These are phyloP conservation scores for Grosmannia penicillata DNA, from an alignment of 2,329 filamentous ascomycete genomes.

Conservation along the genomic window DNA sequence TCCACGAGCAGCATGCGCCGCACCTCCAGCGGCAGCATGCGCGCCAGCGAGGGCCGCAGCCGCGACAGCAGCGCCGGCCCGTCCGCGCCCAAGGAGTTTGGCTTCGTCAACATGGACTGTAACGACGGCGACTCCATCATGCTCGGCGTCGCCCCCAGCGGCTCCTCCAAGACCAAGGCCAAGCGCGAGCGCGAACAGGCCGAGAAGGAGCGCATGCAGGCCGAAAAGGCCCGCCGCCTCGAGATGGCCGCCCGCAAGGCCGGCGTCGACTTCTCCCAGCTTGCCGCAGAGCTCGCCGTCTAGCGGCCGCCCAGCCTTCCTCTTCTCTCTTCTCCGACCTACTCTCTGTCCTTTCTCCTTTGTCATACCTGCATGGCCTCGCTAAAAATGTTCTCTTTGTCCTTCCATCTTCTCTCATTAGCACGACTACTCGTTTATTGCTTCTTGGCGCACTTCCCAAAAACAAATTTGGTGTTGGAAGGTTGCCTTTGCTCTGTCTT, in stretches of 20 bases:
- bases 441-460: too few species aligned
- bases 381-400: background rate
- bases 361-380: too few species aligned
- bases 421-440: too few species aligned
- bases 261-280: background rate
- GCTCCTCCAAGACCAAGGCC: conserved; percentile 89
- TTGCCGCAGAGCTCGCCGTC: too few species aligned
- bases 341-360: background rate
- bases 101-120: conserved; percentile 86
- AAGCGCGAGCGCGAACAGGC: conserved; percentile 73
- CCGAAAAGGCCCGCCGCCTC: conserved; percentile 54
- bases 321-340: background rate
- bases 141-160: conserved; percentile 80
- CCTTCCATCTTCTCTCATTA: too few species aligned
- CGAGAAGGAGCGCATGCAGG: conserved; percentile 54
- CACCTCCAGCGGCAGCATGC: background rate
- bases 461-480: too few species aligned
- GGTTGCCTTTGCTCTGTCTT: too few species aligned
- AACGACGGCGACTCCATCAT: conserved; percentile 65
- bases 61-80: background rate
- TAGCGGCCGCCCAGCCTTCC: too few species aligned
- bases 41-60: background rate
- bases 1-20: conserved; percentile 18
- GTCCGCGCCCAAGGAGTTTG: conserved; percentile 19
- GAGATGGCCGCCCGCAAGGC: conserved; percentile 44